Base-by-base conservation (phyloP, 805 yeast genomes). In the Vanderwaltozyma polyspora region DNA sequence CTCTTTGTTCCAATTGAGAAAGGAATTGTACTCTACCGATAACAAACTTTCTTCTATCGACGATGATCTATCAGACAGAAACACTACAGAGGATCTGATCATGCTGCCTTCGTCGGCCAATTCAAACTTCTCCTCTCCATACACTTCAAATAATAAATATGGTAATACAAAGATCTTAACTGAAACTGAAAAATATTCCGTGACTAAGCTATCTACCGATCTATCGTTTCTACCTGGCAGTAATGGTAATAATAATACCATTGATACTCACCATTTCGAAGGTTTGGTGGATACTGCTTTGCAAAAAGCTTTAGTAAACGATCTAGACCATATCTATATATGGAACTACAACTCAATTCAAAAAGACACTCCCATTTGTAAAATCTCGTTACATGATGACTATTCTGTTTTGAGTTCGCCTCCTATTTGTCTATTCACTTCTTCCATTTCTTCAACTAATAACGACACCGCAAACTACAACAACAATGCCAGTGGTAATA, bases 271-370 rank as follows among this genome's bases (percentile, higher is more conserved):
- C 3, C 29, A 34, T 8, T 31, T 44, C 14, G 62, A 60, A 38
- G 79, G 74, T 1, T 59, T 60, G 41, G 44, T 72, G 6, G 79
- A 75, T 46, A 57, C 64, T 27, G 44, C 43, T 13, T 63, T 78
- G 9, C 63, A 61, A 26, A 68, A 62, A 48, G 74, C 79, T 1
- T 54, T 75, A 19, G 62, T 69, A 3, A 57, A 72, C 4, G 65
- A 72, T 12, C 64, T 62, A n/a, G 57, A 65, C 17, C 62, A 72
- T 24, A 66, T 79, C 15, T 67, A 71, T 45, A 76, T 78, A 5
- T 86, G 94, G 87, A 64, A 70, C 35, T 79, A 77, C 49, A 62
- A 65, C 35, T 70, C 85, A 1, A 68, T 70, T 10, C 84, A 81
- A 43, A 61, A 64, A 21, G 56, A 66, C 2, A 85, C 91, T 3